Evolutionary conservation across 495 filamentous ascomycete genomes (phyloP), one percentile per base, ranked within the genome.

Genomic region (Rhypophila decipiens): DNA sequence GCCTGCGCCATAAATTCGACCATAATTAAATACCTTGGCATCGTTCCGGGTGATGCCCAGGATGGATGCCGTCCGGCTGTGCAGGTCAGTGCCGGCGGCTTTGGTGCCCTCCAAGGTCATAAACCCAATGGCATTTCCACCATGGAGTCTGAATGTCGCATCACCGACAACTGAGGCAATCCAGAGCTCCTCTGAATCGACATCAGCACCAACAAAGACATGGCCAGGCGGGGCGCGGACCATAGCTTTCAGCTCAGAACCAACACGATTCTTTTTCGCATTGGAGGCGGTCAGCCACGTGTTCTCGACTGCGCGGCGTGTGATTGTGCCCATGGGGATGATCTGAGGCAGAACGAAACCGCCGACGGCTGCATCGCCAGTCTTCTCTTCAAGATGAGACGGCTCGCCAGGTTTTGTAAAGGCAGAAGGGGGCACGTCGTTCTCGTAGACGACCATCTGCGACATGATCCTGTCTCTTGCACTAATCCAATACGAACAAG

Each of bases 141-240:
- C 93, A 52, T 99, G 93, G 2, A 97, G 70, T 52, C 85, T 82
- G 64, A 99, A 97, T 44, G 90, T 86, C 11, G 93, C 85, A 67
- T 99, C 93, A 18, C 93, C 93, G 24, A 99, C 81, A 4, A 99
- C 76, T 65, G 87, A 91, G 5, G 93, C 93, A 57, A 99, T 99
- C 93, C 93, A 99, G 24, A 99, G 76, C 66, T 99, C 93, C 63
- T 99, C 85, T n/a, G 90, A 96, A 58, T 99, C 93, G 5, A 99
- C 93, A 65, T 99, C 93, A 3, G 94, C 93, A 24, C 93, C 93
- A 42, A 99, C 93, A 64, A 99, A 96, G 43, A 76, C 82, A 53
- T 96, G 89, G 24, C 93, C 93, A 19, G 82, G 82, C 0, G 93
- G 93, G 13, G 94, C 90, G 57, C 83, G 87, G 53, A 99, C 81